Evolutionary conservation across 1,284 basidiomycete genomes (phyloP).

Genomic region (Omphalotus olearius): DNA sequence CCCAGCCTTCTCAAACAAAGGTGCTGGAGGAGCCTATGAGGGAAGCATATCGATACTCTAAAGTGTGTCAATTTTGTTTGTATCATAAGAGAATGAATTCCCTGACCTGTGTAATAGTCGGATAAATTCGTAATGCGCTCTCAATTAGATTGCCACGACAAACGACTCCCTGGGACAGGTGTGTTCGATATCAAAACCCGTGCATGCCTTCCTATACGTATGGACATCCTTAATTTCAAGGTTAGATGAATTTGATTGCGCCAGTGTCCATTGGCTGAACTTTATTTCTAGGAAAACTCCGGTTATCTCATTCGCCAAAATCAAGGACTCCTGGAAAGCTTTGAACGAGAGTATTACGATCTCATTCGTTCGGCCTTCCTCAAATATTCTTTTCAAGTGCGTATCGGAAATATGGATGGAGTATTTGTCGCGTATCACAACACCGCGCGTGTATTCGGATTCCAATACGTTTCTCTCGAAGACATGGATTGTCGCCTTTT

Average conservation of each 20-base stretch:
- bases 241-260: constrained; percentile 32
- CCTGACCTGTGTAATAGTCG: constrained; percentile 41
- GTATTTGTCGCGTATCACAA: constrained; percentile 96
- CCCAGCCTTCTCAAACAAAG: constrained; percentile 28
- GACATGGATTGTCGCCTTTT: constrained; percentile 89
- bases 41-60: constrained; percentile 83
- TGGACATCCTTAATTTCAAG: constrained; percentile 84
- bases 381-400: constrained; percentile 95
- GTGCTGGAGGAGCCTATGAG: constrained; percentile 35
- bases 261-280: constrained; percentile 5
- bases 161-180: constrained; percentile 80
- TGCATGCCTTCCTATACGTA: constrained; percentile 80
- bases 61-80: constrained; percentile 39
- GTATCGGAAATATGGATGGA: constrained; percentile 98
- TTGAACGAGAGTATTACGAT: constrained; percentile 90
- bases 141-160: constrained; percentile 87
- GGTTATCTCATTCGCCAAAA: constrained; percentile 68
- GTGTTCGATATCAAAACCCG: constrained; percentile 98
- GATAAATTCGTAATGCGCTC: constrained; percentile 87
- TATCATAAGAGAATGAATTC: background rate
- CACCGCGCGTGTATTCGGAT: constrained; percentile 85
- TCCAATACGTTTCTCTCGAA: constrained; percentile 86
- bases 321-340: constrained; percentile 67
- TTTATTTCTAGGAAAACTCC: constrained; percentile 57
- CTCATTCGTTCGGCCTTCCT: constrained; percentile 91